These are phyloP conservation scores for Xanthoconium separans DNA, from an alignment of 1,284 basidiomycete genomes.

Conservation along the genomic window DNA sequence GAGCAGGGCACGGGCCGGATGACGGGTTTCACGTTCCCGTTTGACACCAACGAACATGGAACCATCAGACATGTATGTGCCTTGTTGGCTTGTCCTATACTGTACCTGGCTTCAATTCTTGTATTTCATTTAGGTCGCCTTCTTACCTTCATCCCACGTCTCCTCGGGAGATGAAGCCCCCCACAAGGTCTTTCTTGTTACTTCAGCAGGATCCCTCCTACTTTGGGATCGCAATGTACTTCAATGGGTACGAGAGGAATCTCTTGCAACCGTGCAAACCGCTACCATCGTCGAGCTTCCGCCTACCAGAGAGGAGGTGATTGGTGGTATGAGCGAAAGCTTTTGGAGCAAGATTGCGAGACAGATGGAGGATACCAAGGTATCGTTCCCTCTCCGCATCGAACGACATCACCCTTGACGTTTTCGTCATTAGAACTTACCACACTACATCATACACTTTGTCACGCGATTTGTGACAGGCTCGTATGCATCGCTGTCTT, in stretches of 20 bases:
- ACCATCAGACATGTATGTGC: constrained; percentile 63
- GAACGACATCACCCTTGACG: neutral
- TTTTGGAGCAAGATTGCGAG: constrained; percentile 57
- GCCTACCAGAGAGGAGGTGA: constrained; percentile 39
- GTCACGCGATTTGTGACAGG: constrained; percentile 71
- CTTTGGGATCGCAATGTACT: constrained; percentile 65
- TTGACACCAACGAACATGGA: constrained; percentile 72
- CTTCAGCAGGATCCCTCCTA: constrained; percentile 79
- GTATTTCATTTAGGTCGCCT: constrained; percentile 45
- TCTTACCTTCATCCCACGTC: constrained; percentile 43
- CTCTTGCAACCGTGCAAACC: constrained; percentile 63
- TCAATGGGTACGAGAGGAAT: constrained; percentile 85
- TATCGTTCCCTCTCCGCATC: constrained; percentile 23
- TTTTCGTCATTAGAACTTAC: constrained; percentile 56
- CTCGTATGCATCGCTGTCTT: constrained; percentile 47
- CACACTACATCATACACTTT: constrained; percentile 69
- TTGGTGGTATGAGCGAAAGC: constrained; percentile 37
- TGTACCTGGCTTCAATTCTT: neutral
- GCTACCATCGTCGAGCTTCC: constrained; percentile 81
- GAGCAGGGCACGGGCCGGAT: constrained; percentile 55
- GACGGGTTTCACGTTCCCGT: constrained; percentile 67
- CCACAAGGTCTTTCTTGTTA: constrained; percentile 59
- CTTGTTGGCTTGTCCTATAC: neutral
- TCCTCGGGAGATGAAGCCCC: constrained; percentile 34
- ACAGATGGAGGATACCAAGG: constrained; percentile 66